Evolutionary conservation across 2,329 filamentous ascomycete genomes (phyloP).

Genomic region (Microdochium nivale): DNA sequence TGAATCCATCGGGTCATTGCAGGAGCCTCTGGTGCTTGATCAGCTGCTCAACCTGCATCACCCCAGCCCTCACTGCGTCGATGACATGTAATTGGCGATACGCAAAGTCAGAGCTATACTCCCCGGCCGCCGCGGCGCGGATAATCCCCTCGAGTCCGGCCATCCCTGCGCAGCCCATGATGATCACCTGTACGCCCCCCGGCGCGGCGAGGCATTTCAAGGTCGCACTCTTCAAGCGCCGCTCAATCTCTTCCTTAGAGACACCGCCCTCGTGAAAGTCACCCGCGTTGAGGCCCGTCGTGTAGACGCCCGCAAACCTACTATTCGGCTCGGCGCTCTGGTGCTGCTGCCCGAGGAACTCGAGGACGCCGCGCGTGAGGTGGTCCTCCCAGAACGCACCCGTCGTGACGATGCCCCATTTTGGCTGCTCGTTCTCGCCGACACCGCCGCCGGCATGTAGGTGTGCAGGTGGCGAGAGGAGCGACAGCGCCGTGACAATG

Average conservation of each 20-base stretch:
- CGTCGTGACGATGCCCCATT: constrained; percentile 84
- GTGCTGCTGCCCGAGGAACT: constrained; percentile 46
- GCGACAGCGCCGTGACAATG: constrained; percentile 54
- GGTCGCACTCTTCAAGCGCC: constrained; percentile 62
- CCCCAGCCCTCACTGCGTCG: constrained; percentile 69
- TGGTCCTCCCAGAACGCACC: constrained; percentile 76
- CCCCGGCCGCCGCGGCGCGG: constrained; percentile 55
- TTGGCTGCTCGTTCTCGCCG: constrained; percentile 24
- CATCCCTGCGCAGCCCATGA: constrained; percentile 89
- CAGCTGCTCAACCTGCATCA: constrained; percentile 51
- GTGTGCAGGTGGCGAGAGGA: constrained; percentile 24
- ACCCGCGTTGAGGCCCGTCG: constrained; percentile 70
- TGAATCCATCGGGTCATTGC: background rate
- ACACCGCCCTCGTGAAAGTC: constrained; percentile 71
- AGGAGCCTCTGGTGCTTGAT: constrained; percentile 32
- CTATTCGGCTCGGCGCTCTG: constrained; percentile 14
- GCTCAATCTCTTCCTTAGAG: constrained; percentile 52
- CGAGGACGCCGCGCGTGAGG: constrained; percentile 54
- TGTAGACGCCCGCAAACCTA: constrained; percentile 71
- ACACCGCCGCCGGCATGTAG: no score
- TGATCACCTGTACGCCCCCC: constrained; percentile 56
- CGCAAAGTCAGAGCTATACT: constrained; percentile 51
- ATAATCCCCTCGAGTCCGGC: constrained; percentile 74
- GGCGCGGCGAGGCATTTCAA: constrained; percentile 51
- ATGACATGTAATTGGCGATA: constrained; percentile 54